Evolutionary conservation across 331 rosid species (phyloP).

Genomic region (Dryas integrifolia): DNA sequence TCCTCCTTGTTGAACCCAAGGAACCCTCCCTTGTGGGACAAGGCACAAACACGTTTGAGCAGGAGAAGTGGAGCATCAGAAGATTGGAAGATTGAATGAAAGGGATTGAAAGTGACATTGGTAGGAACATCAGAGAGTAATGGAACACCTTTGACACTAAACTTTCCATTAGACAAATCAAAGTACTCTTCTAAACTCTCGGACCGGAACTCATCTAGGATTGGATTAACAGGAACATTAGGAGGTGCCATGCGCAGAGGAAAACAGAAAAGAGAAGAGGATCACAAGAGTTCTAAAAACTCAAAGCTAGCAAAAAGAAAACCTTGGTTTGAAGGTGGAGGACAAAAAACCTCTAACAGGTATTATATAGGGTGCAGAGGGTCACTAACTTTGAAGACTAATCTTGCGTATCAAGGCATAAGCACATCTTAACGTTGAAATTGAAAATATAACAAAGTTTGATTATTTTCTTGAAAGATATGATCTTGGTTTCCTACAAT

Average conservation of each 20-base stretch:
- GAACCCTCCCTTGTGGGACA: slow-evolving; percentile 72
- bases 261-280: background rate
- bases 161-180: slow-evolving; percentile 47
- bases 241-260: slow-evolving; percentile 52
- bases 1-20: slow-evolving; percentile 51
- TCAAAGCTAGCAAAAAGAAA: background rate
- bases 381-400: background rate
- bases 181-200: slow-evolving; percentile 35
- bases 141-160: slow-evolving; percentile 49
- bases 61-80: slow-evolving; percentile 55
- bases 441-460: background rate
- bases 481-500: background rate
- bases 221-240: slow-evolving; percentile 31
- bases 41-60: slow-evolving; percentile 42
- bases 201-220: slow-evolving; percentile 2
- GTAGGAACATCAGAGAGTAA: slow-evolving; percentile 63
- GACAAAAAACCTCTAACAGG: background rate
- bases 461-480: background rate
- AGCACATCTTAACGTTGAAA: background rate
- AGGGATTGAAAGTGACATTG: slow-evolving; percentile 60
- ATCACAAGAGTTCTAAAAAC: slow-evolving; percentile 2
- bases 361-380: background rate
- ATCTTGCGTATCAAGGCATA: background rate
- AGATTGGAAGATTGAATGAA: slow-evolving; percentile 35
- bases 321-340: background rate